Percentiles rank a stretch among this genome's conserved stretches.
phyloP scores from a whole-genome alignment of 352 stramenopile species.

The Pythium biforme region DNA sequence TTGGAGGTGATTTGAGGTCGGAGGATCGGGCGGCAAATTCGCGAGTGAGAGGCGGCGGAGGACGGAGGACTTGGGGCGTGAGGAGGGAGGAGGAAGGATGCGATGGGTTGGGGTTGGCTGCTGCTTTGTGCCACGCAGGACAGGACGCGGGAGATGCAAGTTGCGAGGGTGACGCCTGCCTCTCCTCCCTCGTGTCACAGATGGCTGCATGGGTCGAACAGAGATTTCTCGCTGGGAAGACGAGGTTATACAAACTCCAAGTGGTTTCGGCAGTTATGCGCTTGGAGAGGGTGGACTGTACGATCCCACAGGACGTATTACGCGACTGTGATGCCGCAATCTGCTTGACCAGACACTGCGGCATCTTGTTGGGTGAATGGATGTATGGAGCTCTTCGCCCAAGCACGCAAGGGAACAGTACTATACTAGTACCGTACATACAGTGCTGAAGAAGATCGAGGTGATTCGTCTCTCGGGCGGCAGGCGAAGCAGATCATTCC shows the following conservation, averaged over 20 bases:
- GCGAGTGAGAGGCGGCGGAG: slow-evolving; percentile 2
- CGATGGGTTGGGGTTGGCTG: not conserved
- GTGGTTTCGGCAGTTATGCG: slow-evolving; percentile 17
- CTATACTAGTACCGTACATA: no score
- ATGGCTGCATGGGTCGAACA: slow-evolving; percentile 16
- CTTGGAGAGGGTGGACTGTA: slow-evolving; percentile 12
- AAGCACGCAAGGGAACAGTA: not conserved
- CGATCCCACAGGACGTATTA: not conserved
- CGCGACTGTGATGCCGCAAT: slow-evolving; percentile 12
- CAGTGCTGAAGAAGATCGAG: no score
- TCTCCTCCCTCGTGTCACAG: slow-evolving; percentile 21
- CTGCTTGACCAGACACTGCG: not conserved
- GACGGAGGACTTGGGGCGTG: not conserved
- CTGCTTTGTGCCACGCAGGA: slow-evolving; percentile 5
- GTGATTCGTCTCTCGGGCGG: not conserved
- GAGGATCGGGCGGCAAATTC: not conserved
- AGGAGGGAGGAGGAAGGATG: no score
- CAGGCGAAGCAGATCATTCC: not conserved
- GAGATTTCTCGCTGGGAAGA: slow-evolving; percentile 8
- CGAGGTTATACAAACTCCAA: slow-evolving; percentile 21
- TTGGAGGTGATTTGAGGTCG: slow-evolving; percentile 12
- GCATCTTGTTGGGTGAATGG: not conserved
- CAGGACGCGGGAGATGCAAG: slow-evolving; percentile 4
- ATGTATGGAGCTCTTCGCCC: not conserved
- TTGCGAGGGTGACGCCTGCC: slow-evolving; percentile 22